A percentile compares a stretch with the other conserved stretches of the same genome.
Conservation (phyloP, 257 asterid species). For the Nicotiana sylvestris region DNA sequence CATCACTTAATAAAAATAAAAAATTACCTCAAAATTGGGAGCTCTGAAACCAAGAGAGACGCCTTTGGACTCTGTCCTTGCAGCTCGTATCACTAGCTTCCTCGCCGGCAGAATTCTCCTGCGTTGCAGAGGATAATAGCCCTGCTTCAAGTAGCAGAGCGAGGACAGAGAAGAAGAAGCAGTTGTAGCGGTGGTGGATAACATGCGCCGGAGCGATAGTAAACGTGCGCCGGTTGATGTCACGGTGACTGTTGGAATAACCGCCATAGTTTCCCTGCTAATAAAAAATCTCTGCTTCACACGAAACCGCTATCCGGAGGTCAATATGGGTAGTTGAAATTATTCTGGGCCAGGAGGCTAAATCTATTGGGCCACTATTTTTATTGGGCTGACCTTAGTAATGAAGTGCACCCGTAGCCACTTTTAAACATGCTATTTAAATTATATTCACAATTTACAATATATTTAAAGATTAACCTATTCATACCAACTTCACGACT, state of each 20-base stretch:
- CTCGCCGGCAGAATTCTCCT: slow-evolving; percentile 28
- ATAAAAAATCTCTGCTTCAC: not conserved
- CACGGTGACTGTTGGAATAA: slow-evolving; percentile 35
- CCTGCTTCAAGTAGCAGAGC: slow-evolving; percentile 33
- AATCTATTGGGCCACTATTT: no score
- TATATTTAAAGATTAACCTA: no score
- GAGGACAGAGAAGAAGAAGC: slow-evolving; percentile 19
- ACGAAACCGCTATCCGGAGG: not conserved
- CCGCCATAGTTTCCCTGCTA: slow-evolving; percentile 43
- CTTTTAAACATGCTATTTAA: no score
- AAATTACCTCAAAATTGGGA: slow-evolving; percentile 67
- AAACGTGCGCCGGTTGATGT: slow-evolving; percentile 32
- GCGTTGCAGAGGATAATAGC: slow-evolving; percentile 30
- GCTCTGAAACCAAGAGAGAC: slow-evolving; percentile 74
- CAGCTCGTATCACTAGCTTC: slow-evolving; percentile 65
- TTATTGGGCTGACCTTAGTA: no score
- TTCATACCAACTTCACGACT: no score
- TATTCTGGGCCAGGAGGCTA: not conserved
- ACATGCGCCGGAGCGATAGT: slow-evolving; percentile 21
- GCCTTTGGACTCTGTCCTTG: slow-evolving; percentile 70
- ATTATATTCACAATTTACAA: no score
- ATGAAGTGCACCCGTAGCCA: no score
- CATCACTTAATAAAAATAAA: no score
- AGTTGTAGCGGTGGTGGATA: not conserved
- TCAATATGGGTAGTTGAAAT: not conserved